phyloP scores from a whole-genome alignment of 306 rosid genomes.

The Prunus mume region DNA sequence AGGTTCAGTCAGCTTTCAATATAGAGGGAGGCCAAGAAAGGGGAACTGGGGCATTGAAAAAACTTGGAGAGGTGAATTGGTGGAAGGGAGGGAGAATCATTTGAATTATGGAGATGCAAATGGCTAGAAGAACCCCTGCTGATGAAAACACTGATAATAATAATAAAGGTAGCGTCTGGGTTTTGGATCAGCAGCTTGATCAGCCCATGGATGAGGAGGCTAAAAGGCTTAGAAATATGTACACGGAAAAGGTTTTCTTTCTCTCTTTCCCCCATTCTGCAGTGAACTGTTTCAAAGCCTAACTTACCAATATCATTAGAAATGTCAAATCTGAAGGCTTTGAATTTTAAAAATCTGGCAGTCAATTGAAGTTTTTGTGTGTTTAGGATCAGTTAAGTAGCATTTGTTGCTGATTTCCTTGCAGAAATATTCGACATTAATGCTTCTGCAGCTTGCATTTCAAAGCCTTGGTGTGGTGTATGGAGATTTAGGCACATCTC shows the following conservation, averaged over 20 bases:
- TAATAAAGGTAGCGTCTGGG: too few species aligned
- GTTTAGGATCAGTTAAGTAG: neutral
- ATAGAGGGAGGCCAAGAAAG: neutral
- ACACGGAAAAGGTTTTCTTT: neutral
- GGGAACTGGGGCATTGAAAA: neutral
- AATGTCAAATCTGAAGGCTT: neutral
- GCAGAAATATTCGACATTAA: neutral
- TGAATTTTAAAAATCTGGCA: neutral
- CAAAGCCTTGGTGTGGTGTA: conserved; percentile 1
- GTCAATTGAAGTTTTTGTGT: neutral
- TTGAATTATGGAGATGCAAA: neutral
- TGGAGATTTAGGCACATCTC: conserved; percentile 2
- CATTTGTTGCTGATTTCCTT: neutral
- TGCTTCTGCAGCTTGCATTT: neutral
- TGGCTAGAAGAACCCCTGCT: neutral
- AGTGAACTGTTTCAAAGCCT: neutral
- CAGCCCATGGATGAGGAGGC: conserved; percentile 8
- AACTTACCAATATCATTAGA: neutral
- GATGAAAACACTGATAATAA: neutral
- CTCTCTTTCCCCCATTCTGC: neutral
- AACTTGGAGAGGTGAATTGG: neutral
- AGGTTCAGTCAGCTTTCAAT: neutral
- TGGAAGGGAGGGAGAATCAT: neutral
- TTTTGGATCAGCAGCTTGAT: conserved; percentile 6
- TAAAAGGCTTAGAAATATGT: neutral